Evolutionary conservation across 208 protist species (phyloP), one percentile per base, ranked within the genome.

Genomic region (Trichomonas vaginalis): DNA sequence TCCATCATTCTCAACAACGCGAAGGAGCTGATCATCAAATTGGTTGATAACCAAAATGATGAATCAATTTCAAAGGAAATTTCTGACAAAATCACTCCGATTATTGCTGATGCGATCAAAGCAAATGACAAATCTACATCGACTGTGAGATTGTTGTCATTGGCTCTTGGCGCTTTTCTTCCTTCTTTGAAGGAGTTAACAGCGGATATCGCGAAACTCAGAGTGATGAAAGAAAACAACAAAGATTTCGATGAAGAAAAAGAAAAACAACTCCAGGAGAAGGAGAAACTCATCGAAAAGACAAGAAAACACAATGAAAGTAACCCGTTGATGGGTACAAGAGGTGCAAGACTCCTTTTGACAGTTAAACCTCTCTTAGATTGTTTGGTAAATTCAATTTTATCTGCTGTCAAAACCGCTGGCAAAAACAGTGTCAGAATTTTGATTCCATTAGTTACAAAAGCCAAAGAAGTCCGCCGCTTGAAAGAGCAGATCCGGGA

Each of bases 241-340:
- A 47, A 95, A 97, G 87, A 98, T 97, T 86, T 97, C 98, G 96
- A 97, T 98, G 96, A 35, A 3, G 35, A 83, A 9, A 40, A 83
- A 83, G 79, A 95, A 95, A 23, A 97, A 98, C 83, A 87, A 95
- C 70, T 88, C 37, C 4, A 87, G 79, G 48, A 80, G 95, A 62
- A 87, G 32, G 95, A 95, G 17, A 0, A 32, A 62, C 17, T 92
- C 14, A 23, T 92, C 39, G 45, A 42, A 21, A 48, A 56, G 0
- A 51, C 86, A 56, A 48, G 27, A 80, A 80, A 42, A 61, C 27
- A 46, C 8, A 37, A 98, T 95, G 98, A 99, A 97, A 90, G 96
- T 95, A 99, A 99, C 97, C 98, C 98, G 51, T 99, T 99, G 98
- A 97, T 99, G 42, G 98, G 98, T 42, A 98, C 98, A 96, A 96